These are phyloP conservation scores for Pezicula carpinea DNA, from an alignment of 2,329 filamentous ascomycete species.

Conservation along the genomic window DNA sequence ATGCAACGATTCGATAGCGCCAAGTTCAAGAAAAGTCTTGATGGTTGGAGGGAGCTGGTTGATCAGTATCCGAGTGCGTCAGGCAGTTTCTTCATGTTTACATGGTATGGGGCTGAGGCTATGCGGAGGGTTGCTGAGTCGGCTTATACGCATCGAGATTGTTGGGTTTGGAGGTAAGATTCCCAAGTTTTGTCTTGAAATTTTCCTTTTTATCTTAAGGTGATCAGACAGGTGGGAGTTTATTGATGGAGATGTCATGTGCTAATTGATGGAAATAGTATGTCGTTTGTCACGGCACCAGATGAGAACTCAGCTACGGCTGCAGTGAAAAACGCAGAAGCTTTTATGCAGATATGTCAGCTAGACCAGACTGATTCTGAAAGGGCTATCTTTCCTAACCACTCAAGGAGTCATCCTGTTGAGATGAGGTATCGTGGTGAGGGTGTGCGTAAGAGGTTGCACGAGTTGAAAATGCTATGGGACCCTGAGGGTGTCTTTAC, in stretches of 20 bases:
- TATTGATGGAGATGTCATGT: no score
- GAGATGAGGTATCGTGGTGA: slow-evolving; percentile 3
- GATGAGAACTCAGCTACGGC: no score
- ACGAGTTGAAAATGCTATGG: no score
- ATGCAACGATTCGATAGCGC: slow-evolving; percentile 3
- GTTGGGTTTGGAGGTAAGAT: slow-evolving; percentile 4
- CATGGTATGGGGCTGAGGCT: slow-evolving; percentile 1
- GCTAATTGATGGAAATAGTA: no score
- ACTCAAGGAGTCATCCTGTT: not conserved
- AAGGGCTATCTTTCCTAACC: slow-evolving; percentile 3
- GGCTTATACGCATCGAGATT: slow-evolving; percentile 7
- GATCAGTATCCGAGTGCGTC: slow-evolving; percentile 1
- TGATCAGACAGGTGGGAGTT: no score
- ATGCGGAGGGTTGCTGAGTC: slow-evolving; percentile 1
- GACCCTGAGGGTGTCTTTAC: no score
- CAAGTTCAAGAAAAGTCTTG: slow-evolving; percentile 1
- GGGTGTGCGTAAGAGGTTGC: no score
- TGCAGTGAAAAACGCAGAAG: no score
- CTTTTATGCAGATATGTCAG: not conserved
- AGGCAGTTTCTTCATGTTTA: slow-evolving; percentile 1
- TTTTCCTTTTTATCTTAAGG: no score
- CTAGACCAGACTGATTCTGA: slow-evolving; percentile 1
- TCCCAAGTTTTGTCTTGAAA: no score
- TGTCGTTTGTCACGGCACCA: no score
- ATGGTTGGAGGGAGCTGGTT: slow-evolving; percentile 3